These are phyloP conservation scores for Crataegus laevigata DNA, from an alignment of 306 rosid genomes.

Conservation along the genomic window DNA sequence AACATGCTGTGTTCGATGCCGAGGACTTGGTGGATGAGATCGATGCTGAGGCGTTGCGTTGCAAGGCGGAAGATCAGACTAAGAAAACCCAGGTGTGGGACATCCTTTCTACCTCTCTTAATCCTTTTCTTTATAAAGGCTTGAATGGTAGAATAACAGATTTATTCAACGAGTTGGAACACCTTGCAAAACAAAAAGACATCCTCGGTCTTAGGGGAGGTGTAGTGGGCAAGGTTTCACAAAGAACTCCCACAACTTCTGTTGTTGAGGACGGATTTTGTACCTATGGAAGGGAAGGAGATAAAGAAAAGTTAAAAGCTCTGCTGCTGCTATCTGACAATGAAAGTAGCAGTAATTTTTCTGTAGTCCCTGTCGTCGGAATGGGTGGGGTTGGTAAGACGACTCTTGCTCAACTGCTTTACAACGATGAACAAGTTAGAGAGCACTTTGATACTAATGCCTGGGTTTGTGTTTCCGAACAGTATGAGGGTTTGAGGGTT, in stretches of 20 bases:
- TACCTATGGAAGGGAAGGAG: not conserved
- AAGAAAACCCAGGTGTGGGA: not conserved
- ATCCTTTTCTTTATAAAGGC: not conserved
- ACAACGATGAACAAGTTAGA: not conserved
- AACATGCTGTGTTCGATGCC: not conserved
- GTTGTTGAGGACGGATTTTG: not conserved
- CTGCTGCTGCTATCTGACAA: not conserved
- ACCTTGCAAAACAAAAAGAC: not conserved
- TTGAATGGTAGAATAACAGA: not conserved
- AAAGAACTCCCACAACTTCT: not conserved
- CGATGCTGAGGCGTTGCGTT: not conserved
- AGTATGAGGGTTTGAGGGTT: not conserved
- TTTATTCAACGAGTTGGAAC: not conserved
- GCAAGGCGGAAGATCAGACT: not conserved
- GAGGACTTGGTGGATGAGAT: not conserved
- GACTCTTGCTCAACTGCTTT: not conserved
- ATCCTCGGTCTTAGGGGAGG: not conserved
- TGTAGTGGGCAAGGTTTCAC: not conserved
- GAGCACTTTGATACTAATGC: not conserved
- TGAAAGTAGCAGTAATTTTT: not conserved
- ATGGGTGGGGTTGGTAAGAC: slow-evolving; percentile 7
- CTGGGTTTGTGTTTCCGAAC: not conserved
- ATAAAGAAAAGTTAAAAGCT: not conserved
- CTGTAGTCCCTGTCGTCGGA: not conserved
- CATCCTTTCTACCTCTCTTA: not conserved